Evolutionary conservation across 108 stramenopile species (phyloP).

Genomic region (Fistulifera pelliculosa): DNA sequence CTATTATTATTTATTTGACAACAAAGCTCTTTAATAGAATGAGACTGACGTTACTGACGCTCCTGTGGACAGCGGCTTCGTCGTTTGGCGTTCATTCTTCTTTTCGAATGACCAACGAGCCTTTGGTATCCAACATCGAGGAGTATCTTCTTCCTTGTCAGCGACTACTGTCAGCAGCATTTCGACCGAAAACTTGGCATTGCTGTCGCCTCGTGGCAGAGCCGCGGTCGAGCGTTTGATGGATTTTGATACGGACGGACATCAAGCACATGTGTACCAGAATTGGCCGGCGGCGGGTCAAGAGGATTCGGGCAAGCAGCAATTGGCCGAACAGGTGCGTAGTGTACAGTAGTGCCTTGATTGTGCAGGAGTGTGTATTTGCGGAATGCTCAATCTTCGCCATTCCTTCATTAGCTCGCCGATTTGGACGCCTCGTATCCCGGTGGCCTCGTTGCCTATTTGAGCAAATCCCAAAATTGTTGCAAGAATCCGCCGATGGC

Average conservation of each 20-base stretch:
- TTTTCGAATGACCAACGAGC: no score
- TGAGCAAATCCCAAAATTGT: conserved; percentile 78
- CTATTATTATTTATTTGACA: no score
- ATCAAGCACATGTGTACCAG: conserved; percentile 80
- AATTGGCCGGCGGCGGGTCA: conserved; percentile 76
- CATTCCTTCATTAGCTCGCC: conserved; percentile 38
- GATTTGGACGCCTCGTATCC: conserved; percentile 89
- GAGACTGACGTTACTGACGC: no score
- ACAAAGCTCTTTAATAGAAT: no score
- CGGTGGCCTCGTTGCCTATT: conserved; percentile 86
- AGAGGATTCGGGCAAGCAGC: conserved; percentile 68
- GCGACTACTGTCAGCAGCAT: no score
- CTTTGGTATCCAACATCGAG: no score
- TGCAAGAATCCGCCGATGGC: conserved; percentile 81
- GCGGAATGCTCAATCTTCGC: background rate
- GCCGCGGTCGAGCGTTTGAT: conserved; percentile 48
- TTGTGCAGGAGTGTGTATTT: background rate
- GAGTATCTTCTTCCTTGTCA: no score
- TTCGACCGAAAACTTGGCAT: conserved; percentile 37
- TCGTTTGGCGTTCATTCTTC: no score
- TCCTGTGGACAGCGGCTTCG: no score
- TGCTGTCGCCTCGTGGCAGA: conserved; percentile 58
- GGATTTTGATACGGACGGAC: conserved; percentile 27
- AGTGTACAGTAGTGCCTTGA: background rate
- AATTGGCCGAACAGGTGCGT: conserved; percentile 69